Base-by-base conservation (phyloP, 768 basidiomycete species). In the Boletus reticuloceps region DNA sequence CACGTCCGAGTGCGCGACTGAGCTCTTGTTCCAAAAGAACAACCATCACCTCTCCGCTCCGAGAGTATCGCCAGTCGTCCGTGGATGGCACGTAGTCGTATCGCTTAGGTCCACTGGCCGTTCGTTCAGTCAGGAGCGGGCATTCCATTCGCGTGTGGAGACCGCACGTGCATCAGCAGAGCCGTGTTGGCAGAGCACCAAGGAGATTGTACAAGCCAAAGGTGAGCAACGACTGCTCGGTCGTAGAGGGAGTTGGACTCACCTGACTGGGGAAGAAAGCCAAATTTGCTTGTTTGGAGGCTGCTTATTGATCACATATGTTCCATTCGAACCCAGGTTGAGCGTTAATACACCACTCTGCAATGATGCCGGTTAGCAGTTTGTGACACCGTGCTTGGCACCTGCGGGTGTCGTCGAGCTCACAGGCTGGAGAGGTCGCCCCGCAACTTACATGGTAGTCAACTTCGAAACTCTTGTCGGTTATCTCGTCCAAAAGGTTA, bases 271-370 rank as follows among this genome's bases (percentile, higher is more conserved):
- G 10, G 90, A 93, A 5, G 92, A 94, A 19, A 97, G 77, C 94
- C 94, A 97, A 62, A 97, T 96, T 68, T 97, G 94, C 74, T 93
- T 93, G 69, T 97, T 97, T 7, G 94, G 94, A 12, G 94, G 94
- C 68, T 97, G 94, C 77, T 96, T 97, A 74, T 97, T 97, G 73
- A 97, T 87, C 29, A 96, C 94, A 73, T 96, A 97, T 12, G 90
- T 96, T 14, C 92, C 93, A 52, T 85, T 75, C 39, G 78, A 74
- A 31, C 86, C 93, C 16, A 95, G 77, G 47, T 77, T 78, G 42
- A 96, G 81, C 1, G 94, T 97, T 34, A 97, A 70, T 31, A 97
- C 94, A n/a, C 94, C 94, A 64, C 88, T 86, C 94, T 96, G 69
- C 32, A 27, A 55, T 25, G 41, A 56, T 55, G 27, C 37, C 17